Conservation (phyloP, 1,139 yeast genomes). For the Hemisphaericaspora lyxosophila region DNA sequence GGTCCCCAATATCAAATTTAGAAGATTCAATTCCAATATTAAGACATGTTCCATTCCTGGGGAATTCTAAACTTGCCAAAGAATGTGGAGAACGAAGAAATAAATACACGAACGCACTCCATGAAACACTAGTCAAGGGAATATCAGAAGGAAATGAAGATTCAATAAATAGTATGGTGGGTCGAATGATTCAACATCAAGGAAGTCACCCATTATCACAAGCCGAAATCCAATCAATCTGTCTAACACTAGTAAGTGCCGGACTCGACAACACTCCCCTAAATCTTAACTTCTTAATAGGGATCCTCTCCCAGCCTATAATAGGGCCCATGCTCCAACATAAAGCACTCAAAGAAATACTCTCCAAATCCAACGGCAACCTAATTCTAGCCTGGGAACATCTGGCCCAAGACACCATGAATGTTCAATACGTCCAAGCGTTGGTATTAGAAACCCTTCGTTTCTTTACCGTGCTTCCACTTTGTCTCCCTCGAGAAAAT, state of each 20-base stretch:
- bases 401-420: slow-evolving; percentile 30
- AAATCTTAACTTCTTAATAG: slow-evolving; percentile 59
- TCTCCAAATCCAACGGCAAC: slow-evolving; percentile 29
- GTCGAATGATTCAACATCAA: slow-evolving; percentile 30
- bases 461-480: slow-evolving; percentile 63
- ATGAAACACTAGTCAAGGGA: slow-evolving; percentile 13
- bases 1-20: slow-evolving; percentile 62
- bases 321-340: slow-evolving; percentile 47
- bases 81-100: slow-evolving; percentile 41
- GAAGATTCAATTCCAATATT: slow-evolving; percentile 63
- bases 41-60: slow-evolving; percentile 30
- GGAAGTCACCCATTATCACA: slow-evolving; percentile 14
- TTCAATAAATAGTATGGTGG: slow-evolving; percentile 42
- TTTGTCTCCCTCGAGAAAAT: slow-evolving; percentile 62
- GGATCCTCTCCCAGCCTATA: slow-evolving; percentile 54
- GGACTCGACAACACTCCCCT: slow-evolving; percentile 75
- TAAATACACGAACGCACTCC: slow-evolving; percentile 49
- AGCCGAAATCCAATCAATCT: slow-evolving; percentile 58
- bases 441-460: slow-evolving; percentile 64
- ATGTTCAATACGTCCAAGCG: slow-evolving; percentile 54
- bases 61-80: slow-evolving; percentile 40
- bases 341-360: slow-evolving; percentile 36
- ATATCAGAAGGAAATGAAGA: slow-evolving; percentile 9
- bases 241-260: slow-evolving; percentile 77
- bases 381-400: slow-evolving; percentile 46